Evolutionary conservation across 2,329 filamentous ascomycete genomes (phyloP), one percentile per base, ranked within the genome.

Genomic region (Ceratocystis eucalypticola): DNA sequence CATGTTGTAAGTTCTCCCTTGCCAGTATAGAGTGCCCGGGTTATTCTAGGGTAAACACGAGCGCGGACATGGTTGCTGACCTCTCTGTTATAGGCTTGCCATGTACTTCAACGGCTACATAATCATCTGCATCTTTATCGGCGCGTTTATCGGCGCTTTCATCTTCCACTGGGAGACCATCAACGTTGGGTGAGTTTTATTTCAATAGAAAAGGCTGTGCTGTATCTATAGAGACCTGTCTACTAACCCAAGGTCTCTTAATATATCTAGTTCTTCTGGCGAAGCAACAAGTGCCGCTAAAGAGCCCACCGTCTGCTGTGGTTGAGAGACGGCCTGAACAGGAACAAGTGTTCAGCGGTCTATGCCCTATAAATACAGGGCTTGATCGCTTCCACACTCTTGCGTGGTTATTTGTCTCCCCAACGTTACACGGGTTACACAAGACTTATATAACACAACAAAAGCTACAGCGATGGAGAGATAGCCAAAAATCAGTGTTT

Each of bases 101-200:
- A 83, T 84, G 80, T 84, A 84, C 73, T 85, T 81, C 75, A 84
- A 84, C 70, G 84, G 86, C 8, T 94, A 90, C 75, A 81, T 94
- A 69, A 89, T 94, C 74, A 86, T 93, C 68, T 89, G 85, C 70
- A 90, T 94, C 73, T 83, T 93, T 69, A 82, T 93, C 66, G 90
- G 90, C 1, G 84, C 87, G 0, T 90, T 84, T 69, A 66, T 92
- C 4, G 90, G 89, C 17, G 80, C 82, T 12, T 89, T 91, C 69
- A 72, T 89, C 68, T 93, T 90, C 73, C 82, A 85, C 37, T 92
- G 88, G 87, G 87, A 88, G 73, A 76, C 74, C 0, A 71, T 83
- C 17, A 69, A 72, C 6, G 69, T 72, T 4, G 69, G 70, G 73
- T 75, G 70, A 67, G 73, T 71, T 22, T n/a, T 41, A n/a, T 4